phyloP scores from a whole-genome alignment of 768 basidiomycete genomes.

The Rhodosporidiobolus odoratus region DNA sequence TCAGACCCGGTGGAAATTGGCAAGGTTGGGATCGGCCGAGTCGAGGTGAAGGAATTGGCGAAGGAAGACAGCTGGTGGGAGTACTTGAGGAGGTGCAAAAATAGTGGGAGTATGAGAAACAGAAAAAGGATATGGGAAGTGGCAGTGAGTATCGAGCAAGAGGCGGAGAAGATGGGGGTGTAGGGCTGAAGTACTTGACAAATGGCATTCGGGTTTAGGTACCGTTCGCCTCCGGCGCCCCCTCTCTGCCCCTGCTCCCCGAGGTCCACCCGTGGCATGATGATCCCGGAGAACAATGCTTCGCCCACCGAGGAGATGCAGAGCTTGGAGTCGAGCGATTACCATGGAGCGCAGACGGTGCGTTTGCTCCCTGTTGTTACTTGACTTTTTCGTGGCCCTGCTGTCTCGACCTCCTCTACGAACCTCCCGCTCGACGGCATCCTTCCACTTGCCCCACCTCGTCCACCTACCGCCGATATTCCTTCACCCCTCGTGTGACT shows the following conservation, averaged over 20 bases:
- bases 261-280: constrained; percentile 64
- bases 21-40: not conserved
- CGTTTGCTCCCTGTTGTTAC: constrained; percentile 30
- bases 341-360: constrained; percentile 62
- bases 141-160: not conserved
- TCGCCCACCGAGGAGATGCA: constrained; percentile 80
- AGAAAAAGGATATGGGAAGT: constrained; percentile 4
- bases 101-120: constrained; percentile 16
- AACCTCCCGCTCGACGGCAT: too few relatives aligned
- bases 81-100: constrained; percentile 12
- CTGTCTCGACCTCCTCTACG: too few relatives aligned
- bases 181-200: too few relatives aligned
- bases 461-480: too few relatives aligned
- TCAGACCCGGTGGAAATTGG: not conserved
- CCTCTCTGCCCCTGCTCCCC: constrained; percentile 79
- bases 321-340: constrained; percentile 75
- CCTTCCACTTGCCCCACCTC: not conserved
- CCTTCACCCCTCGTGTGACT: too few relatives aligned
- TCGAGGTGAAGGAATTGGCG: not conserved
- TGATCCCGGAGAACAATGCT: constrained; percentile 89
- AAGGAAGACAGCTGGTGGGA: constrained; percentile 11
- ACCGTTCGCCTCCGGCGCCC: constrained; percentile 61
- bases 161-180: not conserved
- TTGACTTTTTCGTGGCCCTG: too few relatives aligned
- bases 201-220: too few relatives aligned